Percentiles rank a stretch among this genome's conserved stretches.
Evolutionary conservation across 768 basidiomycete species (phyloP).

Genomic region (Trametes cingulata): DNA sequence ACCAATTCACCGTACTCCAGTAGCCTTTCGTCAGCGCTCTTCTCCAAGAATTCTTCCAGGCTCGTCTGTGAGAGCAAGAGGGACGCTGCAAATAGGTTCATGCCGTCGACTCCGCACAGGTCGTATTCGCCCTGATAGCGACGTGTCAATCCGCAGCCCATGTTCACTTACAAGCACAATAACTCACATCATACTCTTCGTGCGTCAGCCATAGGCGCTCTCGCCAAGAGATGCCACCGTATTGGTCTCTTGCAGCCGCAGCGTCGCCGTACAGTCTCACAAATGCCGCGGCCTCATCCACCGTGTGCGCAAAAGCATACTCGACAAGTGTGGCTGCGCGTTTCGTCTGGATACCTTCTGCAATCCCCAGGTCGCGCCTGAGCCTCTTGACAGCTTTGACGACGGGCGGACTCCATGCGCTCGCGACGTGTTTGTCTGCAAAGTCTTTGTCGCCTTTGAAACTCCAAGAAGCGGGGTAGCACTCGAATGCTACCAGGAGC

Average conservation of each 20-base stretch:
- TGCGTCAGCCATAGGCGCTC: constrained; percentile 62
- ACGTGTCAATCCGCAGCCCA: neutral
- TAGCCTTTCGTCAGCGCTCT: constrained; percentile 48
- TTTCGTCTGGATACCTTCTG: constrained; percentile 60
- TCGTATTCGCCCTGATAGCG: constrained; percentile 58
- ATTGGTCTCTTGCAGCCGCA: constrained; percentile 46
- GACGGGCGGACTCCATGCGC: constrained; percentile 59
- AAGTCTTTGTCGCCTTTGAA: constrained; percentile 26
- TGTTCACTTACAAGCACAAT: neutral
- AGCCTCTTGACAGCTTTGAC: constrained; percentile 72
- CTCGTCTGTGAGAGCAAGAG: constrained; percentile 57
- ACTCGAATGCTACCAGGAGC: constrained; percentile 59
- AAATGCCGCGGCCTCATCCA: constrained; percentile 57
- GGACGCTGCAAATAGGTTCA: constrained; percentile 73
- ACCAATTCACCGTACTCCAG: constrained; percentile 47
- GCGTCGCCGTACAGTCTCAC: constrained; percentile 60
- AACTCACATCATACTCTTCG: constrained; percentile 53
- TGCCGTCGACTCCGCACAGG: constrained; percentile 54
- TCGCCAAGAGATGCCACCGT: constrained; percentile 54
- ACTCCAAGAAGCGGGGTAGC: constrained; percentile 50
- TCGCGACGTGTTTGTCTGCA: constrained; percentile 9
- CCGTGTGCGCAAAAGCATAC: constrained; percentile 63
- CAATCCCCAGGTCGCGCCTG: constrained; percentile 59
- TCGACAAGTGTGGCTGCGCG: constrained; percentile 42
- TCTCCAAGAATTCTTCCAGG: constrained; percentile 56